Evolutionary conservation across 176 grass and related monocot species (phyloP).

Genomic region (bread wheat (Triticum aestivum)): IWGSC_CS_RefSeq_v2.1 NC_057814.1:275789809-275790308

Average conservation of each 20-base stretch:
- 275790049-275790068: not conserved
- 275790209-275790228: not conserved
- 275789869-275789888: not conserved
- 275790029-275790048: not conserved
- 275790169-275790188: not conserved
- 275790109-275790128: not conserved
- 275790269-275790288: not conserved
- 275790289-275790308: not conserved
- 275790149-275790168: not conserved
- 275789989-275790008: not conserved
- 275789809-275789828: conserved; percentile 45
- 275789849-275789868: not conserved
- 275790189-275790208: no score
- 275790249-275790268: not conserved
- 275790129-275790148: not conserved
- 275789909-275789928: not conserved
- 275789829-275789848: not conserved
- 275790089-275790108: no score
- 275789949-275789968: not conserved
- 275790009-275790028: not conserved
- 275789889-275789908: not conserved
- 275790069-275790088: not conserved
- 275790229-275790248: no score
- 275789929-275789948: not conserved
- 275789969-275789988: not conserved